Evolutionary conservation across 2,329 filamentous ascomycete species (phyloP), one percentile per base, ranked within the genome.

Genomic region (Waltergamsia citrina): DNA sequence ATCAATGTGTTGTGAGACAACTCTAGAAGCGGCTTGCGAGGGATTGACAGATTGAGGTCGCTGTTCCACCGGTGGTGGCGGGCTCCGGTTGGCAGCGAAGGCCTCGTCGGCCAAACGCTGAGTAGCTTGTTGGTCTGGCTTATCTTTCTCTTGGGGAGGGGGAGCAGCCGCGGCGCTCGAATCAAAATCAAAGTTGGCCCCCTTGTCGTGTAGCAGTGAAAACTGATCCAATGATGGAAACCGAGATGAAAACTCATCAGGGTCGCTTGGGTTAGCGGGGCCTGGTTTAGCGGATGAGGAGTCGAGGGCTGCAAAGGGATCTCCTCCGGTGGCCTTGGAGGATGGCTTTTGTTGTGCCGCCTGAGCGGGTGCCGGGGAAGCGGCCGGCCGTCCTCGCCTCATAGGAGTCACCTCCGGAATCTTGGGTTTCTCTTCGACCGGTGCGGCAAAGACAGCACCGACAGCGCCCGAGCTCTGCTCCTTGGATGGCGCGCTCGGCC

Each of bases 221-320:
- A 98, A 98, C 45, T 96, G 85, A 48, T 96, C 88, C 17, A 98
- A 67, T 6, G 85, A 88, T 1, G 92, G 92, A 45, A 95, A 98
- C 34, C 83, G 75, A 19, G 77, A 71, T 0, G 90, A 86, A 18
- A 95, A 64, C 49, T 96, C 90, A 44, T 96, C 92, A 3, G 68
- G 65, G 16, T 73, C 69, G 7, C 63, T 63, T 17, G 62, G 48
- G 43, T 65, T 44, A 41, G 59, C 56, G 22, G 69, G 62, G 5
- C 26, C 7, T 14, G 18, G n/a, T 3, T 29, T n/a, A 6, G 36
- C 20, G 4, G 45, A 20, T 24, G 54, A 78, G 3, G 81, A 72
- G 53, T 98, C 92, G 18, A 98, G 69, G 1, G 85, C 86, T 14
- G 86, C 86, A 53, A 96, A 98, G 0, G 92, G 92, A 54, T 98